These are phyloP conservation scores for Didymella sp. DNA, from an alignment of 2,329 filamentous ascomycete species.

Conservation along the genomic window DNA sequence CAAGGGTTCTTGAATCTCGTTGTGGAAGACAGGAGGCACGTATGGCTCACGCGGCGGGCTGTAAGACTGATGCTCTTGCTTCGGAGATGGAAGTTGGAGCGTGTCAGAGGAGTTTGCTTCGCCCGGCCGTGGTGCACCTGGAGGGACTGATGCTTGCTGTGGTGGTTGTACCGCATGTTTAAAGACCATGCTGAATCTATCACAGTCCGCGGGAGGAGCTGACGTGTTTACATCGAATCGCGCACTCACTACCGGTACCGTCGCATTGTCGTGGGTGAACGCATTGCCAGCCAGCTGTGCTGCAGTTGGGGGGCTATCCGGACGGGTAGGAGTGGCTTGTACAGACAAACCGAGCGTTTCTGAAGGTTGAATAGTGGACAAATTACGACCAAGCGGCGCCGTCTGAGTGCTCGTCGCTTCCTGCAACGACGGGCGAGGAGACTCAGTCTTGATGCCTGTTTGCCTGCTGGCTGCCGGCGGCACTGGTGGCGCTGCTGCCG, in stretches of 20 bases:
- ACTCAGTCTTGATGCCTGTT: background rate
- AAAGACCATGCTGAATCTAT: too few relatives aligned
- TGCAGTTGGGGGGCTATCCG: background rate
- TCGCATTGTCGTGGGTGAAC: background rate
- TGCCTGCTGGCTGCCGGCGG: background rate
- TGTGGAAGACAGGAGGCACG: too few relatives aligned
- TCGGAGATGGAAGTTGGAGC: too few relatives aligned
- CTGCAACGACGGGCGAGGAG: background rate
- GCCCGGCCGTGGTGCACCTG: too few relatives aligned
- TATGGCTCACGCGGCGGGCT: too few relatives aligned
- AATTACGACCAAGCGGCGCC: background rate
- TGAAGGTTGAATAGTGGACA: background rate
- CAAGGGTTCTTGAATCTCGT: background rate
- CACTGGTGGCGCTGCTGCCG: background rate
- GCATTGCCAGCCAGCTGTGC: background rate
- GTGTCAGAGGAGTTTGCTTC: too few relatives aligned
- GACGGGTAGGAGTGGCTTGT: background rate
- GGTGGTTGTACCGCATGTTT: too few relatives aligned
- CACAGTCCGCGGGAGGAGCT: too few relatives aligned
- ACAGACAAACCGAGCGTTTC: background rate
- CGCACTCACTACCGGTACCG: background rate
- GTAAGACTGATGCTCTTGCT: too few relatives aligned
- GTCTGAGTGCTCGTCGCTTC: background rate
- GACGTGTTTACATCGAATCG: background rate
- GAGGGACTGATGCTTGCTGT: too few relatives aligned